Evolutionary conservation across 805 yeast species (phyloP).

Genomic region (Pichia nanzhaoensis): DNA sequence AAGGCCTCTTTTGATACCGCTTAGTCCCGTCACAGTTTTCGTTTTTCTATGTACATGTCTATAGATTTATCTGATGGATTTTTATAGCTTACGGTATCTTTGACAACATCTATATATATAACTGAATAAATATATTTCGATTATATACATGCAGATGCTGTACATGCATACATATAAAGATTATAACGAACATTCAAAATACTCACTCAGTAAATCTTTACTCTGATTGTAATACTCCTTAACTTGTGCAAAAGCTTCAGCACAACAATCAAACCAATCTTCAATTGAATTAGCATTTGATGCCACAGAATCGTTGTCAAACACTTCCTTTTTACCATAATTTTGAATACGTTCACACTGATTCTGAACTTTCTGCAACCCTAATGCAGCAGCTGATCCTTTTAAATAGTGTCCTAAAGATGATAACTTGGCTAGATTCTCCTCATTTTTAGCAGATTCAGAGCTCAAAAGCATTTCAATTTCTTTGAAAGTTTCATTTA

Average conservation of each 20-base stretch:
- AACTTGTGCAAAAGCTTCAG: constrained; percentile 48
- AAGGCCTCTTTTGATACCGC: too few species aligned
- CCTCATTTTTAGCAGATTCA: constrained; percentile 23
- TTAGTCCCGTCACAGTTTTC: too few species aligned
- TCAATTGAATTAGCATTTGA: constrained; percentile 29
- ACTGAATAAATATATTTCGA: too few species aligned
- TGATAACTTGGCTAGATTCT: constrained; percentile 53
- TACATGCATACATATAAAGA: too few species aligned
- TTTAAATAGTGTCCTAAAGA: constrained; percentile 86
- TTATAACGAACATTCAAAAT: constrained; percentile 31
- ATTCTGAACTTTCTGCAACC: constrained; percentile 71
- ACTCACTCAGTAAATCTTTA: constrained; percentile 44
- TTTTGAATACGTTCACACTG: constrained; percentile 94
- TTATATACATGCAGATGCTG: too few species aligned
- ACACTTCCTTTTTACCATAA: constrained; percentile 51
- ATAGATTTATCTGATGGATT: too few species aligned
- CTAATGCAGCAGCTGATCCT: constrained; percentile 93
- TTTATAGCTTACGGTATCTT: too few species aligned
- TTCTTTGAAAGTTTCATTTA: constrained; percentile 66
- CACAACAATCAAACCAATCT: constrained; percentile 36
- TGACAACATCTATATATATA: too few species aligned
- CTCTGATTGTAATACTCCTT: constrained; percentile 45
- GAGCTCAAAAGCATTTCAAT: constrained; percentile 49
- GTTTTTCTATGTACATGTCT: too few species aligned
- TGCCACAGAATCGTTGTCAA: constrained; percentile 23